Evolutionary conservation across 2,329 filamentous ascomycete species (phyloP).

Genomic region (Catunica adiposa): DNA sequence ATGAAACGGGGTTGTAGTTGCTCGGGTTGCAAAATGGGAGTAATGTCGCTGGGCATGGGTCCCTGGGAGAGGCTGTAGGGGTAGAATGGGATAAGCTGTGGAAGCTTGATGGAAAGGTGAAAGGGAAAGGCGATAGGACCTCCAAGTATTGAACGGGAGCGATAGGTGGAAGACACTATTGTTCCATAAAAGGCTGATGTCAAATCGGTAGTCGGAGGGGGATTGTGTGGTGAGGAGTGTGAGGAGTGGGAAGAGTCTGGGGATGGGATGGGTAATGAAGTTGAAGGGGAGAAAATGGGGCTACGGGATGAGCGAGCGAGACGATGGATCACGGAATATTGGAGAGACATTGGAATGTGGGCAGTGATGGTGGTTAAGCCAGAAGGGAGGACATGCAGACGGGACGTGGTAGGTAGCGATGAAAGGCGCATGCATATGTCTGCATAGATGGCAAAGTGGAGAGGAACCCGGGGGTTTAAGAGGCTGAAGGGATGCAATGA

Average conservation of each 20-base stretch:
- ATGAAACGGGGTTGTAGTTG: slow-evolving; percentile 6
- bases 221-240: too few species aligned
- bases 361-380: not conserved
- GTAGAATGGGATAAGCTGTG: not conserved
- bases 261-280: not conserved
- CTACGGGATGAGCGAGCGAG: not conserved
- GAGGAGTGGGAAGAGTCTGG: too few species aligned
- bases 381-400: not conserved
- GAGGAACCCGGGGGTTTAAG: not conserved
- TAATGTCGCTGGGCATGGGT: slow-evolving; percentile 1
- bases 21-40: slow-evolving; percentile 1
- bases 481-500: not conserved
- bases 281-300: not conserved
- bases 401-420: not conserved
- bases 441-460: not conserved
- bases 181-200: too few species aligned
- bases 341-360: too few species aligned
- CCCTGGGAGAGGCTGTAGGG: not conserved
- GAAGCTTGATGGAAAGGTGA: not conserved
- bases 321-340: not conserved
- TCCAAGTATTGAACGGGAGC: not conserved
- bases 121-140: not conserved
- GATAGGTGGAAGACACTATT: too few species aligned
- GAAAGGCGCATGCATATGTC: not conserved
- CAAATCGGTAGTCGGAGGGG: too few species aligned